These are phyloP conservation scores for Daldinia concentrica DNA, from an alignment of 495 filamentous ascomycete genomes.

Conservation along the genomic window DNA sequence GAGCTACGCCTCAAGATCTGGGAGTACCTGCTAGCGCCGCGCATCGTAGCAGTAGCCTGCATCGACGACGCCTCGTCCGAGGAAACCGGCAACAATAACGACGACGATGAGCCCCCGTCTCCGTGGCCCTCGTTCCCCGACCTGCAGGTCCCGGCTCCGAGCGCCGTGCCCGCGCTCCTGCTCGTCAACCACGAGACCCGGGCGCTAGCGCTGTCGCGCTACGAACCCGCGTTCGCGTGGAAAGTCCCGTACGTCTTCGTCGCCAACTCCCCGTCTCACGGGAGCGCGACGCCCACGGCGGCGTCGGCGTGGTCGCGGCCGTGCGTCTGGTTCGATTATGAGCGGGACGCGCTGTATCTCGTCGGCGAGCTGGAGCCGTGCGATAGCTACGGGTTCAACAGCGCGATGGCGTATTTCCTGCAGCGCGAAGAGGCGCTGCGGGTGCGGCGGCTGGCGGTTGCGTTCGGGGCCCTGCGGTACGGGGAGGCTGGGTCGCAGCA, in stretches of 20 bases:
- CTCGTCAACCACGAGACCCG: constrained; percentile 54
- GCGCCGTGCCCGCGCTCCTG: constrained; percentile 50
- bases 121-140: constrained; percentile 10
- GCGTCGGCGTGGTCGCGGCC: constrained; percentile 25
- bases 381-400: constrained; percentile 53
- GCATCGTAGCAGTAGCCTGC: constrained; percentile 50
- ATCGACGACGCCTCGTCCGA: constrained; percentile 27
- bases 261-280: constrained; percentile 3
- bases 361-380: constrained; percentile 55
- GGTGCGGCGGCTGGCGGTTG: constrained; percentile 47
- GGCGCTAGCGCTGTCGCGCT: constrained; percentile 51
- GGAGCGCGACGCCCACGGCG: neutral
- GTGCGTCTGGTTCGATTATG: constrained; percentile 54
- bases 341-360: constrained; percentile 51
- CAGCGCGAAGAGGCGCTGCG: constrained; percentile 47
- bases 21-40: constrained; percentile 52
- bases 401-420: constrained; percentile 55
- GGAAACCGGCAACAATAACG: neutral
- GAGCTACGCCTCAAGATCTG: constrained; percentile 61
- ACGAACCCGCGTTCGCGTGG: constrained; percentile 56
- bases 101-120: neutral
- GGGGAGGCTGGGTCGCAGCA: constrained; percentile 45
- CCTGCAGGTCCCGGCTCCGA: neutral
- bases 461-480: constrained; percentile 49
- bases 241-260: constrained; percentile 45